These are phyloP conservation scores for Saururus chinensis DNA, from an alignment of 164 flowering plant genomes.

Conservation along the genomic window DNA sequence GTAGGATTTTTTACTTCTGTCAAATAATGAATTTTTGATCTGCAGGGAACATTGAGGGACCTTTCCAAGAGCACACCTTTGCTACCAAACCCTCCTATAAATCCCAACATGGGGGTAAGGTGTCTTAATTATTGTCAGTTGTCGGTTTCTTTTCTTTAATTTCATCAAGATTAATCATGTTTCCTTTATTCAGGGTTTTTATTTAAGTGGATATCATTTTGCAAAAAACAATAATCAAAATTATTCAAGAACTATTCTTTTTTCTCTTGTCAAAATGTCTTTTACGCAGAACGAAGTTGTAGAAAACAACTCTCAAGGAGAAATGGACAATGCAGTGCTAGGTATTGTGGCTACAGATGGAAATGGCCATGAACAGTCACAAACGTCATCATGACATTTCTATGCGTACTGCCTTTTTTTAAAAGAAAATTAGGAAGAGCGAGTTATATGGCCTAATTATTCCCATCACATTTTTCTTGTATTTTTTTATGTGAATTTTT, in stretches of 20 bases:
- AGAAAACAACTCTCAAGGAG: slow-evolving; percentile 1
- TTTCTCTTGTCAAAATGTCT: not conserved
- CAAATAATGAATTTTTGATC: not conserved
- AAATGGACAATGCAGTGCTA: not conserved
- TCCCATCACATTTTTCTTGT: too few species aligned
- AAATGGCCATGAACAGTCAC: slow-evolving; percentile 6
- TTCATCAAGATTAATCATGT: not conserved
- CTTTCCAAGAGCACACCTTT: slow-evolving; percentile 6
- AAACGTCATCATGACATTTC: slow-evolving; percentile 4
- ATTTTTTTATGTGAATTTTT: not conserved
- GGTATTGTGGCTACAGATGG: slow-evolving; percentile 1
- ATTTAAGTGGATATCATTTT: not conserved
- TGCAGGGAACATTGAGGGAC: slow-evolving; percentile 20
- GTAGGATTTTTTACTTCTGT: not conserved
- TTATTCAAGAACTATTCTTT: not conserved
- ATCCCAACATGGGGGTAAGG: slow-evolving; percentile 7
- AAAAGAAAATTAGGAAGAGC: not conserved
- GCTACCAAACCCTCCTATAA: slow-evolving; percentile 1
- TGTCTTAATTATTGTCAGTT: not conserved
- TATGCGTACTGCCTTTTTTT: not conserved
- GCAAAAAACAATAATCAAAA: not conserved
- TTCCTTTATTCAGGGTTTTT: not conserved
- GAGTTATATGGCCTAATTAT: not conserved
- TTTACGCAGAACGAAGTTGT: slow-evolving; percentile 5
- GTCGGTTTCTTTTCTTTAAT: not conserved